Base-by-base conservation (phyloP, 768 basidiomycete species). In the Scleroderma bovista region DNA sequence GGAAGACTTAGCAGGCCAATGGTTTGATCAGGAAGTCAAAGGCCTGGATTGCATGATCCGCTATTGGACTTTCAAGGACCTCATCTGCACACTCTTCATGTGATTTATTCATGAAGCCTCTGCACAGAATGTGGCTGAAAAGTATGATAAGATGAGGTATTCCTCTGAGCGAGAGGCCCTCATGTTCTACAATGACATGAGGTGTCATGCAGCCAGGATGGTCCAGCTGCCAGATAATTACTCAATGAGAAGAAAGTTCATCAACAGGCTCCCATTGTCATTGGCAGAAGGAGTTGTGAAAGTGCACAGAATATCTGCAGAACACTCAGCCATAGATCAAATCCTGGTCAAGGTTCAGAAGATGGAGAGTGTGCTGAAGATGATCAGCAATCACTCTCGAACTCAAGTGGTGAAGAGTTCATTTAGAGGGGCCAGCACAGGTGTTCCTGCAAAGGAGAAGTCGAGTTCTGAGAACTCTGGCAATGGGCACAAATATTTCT, bases 211-310 rank as follows among this genome's bases (percentile, higher is more conserved):
- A 16, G 12, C 20, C n/a, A 16, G 38, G 15, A 38, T 48, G 36
- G 37, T 48, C 3, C 39, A 48, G 32, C 23, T 4, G 8, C 47
- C 47, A 3, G 47, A 48, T 17, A 26, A 48, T 6, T 48, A 48
- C 24, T 37, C 33, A 9, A 37, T 47, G 32, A 47, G 33, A 17
- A 17, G 20, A 5, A 36, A 47, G 22, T 47, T 47, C 34, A 3
- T 47, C n/a, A 38, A 32, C 9, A 34, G 46, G 38, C 26, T 47
- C 17, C 46, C 37, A 3, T 34, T 33, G 23, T 17, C 33, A 9
- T 22, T 39, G 9, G 22, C 37, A 20, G 23, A 38, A 37, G 46
- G 37, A 36, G 46, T 38, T 19, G n/a, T 47, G 3, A 47, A 47
- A 20, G 37, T 34, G 3, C 19, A 23, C 7, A 23, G 33, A 6